Evolutionary conservation across 768 basidiomycete species (phyloP).

Genomic region (Mycena crocata): DNA sequence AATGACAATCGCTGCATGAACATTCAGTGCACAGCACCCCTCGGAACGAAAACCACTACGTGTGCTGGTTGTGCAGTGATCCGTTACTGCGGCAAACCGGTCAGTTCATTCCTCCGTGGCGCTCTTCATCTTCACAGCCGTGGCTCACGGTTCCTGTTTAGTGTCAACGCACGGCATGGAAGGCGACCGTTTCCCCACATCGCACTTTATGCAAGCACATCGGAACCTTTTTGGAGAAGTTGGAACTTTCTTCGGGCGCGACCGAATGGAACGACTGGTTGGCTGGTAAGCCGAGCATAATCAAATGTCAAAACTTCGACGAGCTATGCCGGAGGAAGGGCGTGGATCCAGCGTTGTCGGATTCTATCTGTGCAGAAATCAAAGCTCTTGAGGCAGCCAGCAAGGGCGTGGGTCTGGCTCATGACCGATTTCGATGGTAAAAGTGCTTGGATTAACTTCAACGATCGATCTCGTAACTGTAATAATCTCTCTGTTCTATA

Average conservation of each 20-base stretch:
- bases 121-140: not conserved
- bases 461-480: too few relatives aligned
- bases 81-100: not conserved
- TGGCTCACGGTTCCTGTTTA: not conserved
- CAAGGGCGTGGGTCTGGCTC: not conserved
- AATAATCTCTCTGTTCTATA: too few relatives aligned
- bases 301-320: not conserved
- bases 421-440: too few relatives aligned
- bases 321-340: not conserved
- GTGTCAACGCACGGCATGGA: not conserved
- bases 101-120: not conserved
- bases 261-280: not conserved
- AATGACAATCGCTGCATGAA: slow-evolving; percentile 4
- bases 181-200: not conserved
- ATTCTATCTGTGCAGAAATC: not conserved
- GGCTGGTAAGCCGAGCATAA: not conserved
- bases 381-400: not conserved
- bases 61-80: not conserved
- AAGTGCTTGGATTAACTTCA: too few relatives aligned
- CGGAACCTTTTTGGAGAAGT: not conserved
- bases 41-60: not conserved
- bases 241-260: not conserved
- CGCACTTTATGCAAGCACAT: not conserved
- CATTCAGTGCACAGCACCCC: not conserved
- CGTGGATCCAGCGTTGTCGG: not conserved